Evolutionary conservation across 2,329 filamentous ascomycete genomes (phyloP).

Genomic region (Colletotrichum tabaci): DNA sequence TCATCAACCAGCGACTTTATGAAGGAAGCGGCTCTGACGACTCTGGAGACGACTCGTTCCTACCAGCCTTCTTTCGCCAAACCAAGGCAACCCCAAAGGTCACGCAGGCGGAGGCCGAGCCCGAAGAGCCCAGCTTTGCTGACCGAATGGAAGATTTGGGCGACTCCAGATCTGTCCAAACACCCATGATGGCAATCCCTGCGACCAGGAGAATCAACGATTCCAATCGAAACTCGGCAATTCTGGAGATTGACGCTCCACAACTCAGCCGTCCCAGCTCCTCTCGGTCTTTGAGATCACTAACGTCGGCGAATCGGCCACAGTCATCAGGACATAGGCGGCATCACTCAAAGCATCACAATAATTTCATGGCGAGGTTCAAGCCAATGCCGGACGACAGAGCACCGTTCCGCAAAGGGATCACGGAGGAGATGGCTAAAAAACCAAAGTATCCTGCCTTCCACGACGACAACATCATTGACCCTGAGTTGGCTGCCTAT

Average conservation of each 20-base stretch:
- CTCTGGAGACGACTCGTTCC: constrained; percentile 82
- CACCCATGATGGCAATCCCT: constrained; percentile 80
- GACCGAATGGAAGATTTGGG: constrained; percentile 61
- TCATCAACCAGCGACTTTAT: constrained; percentile 86
- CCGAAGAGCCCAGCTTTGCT: constrained; percentile 56
- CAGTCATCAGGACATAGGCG: constrained; percentile 86
- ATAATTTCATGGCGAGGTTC: constrained; percentile 84
- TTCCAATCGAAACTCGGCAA: constrained; percentile 87
- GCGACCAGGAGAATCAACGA: constrained; percentile 77
- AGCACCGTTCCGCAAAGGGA: constrained; percentile 86
- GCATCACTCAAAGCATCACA: constrained; percentile 80
- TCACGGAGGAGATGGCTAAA: constrained; percentile 75
- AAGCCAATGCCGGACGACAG: constrained; percentile 82
- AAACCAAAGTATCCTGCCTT: constrained; percentile 87
- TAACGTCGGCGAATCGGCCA: constrained; percentile 74
- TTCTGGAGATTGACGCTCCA: constrained; percentile 90
- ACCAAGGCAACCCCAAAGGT: constrained; percentile 58
- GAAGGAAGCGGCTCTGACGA: constrained; percentile 91
- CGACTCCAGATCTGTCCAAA: constrained; percentile 70
- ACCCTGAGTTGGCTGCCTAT: constrained; percentile 94
- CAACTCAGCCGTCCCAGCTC: constrained; percentile 93
- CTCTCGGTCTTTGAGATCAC: constrained; percentile 87
- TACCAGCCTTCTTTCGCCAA: constrained; percentile 75
- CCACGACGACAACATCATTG: constrained; percentile 98
- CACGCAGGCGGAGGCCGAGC: constrained; percentile 56